Base-by-base conservation (phyloP, 1,139 yeast species). In the Candida labiduridarum region DNA sequence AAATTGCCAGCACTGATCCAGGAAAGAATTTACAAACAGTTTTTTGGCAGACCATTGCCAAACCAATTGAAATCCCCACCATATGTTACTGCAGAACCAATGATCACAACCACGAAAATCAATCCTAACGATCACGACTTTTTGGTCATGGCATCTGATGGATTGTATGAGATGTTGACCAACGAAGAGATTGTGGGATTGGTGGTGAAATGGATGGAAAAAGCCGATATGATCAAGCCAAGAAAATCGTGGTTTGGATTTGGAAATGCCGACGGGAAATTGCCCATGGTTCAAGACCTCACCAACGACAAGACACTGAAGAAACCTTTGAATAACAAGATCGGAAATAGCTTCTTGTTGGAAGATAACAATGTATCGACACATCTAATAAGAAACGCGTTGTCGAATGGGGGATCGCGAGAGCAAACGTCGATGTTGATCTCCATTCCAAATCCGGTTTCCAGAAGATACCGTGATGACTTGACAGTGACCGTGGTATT, bases 41-140 rank as follows among this genome's bases (percentile, higher is more conserved):
- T 90, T 59, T 92, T 92, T 65, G 96, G 97, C 35, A 82, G 94
- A 63, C 75, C 86, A 52, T 82, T 89, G 45, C 97, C 98, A 3
- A 81, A 83, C 47, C 85, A 86, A 59, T 78, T 90, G 56, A 75
- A 83, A 53, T 86, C 97, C 0, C 99, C 99, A 5, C 99, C 99
- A 0, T 94, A 94, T 66, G 97, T 94, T 34, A 94, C 99, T 1
- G 98, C 99, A 0, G 92, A 87, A 64, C 99, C 99, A 0, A 97
- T 87, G 29, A 79, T 94, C 33, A 87, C 97, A 10, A 85, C 96
- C 2, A 87, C 95, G 11, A 82, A 85, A 61, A 82, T 95, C 46
- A 77, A 78, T 49, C 89, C 94, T 0, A 76, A 78, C 22, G 82
- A 84, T 58, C 85, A 91, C 56, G 96, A 90, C 63, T 94, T 95